Conservation (phyloP, 441 rosid genomes). For the Populus hybrid region DNA sequence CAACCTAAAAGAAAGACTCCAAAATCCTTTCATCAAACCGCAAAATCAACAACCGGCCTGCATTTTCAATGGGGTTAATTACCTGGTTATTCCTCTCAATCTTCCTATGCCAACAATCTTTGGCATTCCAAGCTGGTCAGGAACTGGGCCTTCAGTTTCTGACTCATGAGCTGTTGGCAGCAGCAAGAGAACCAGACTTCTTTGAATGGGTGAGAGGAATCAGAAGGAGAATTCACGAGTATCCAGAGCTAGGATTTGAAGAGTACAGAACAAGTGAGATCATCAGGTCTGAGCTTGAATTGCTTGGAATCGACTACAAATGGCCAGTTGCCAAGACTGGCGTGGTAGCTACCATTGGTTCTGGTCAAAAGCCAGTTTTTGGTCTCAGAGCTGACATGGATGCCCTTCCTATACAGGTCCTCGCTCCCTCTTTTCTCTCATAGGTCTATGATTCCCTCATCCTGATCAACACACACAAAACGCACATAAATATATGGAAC, state of each 20-base stretch:
- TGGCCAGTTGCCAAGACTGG: constrained; percentile 79
- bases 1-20: too few relatives aligned
- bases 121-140: constrained; percentile 6
- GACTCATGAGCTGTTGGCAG: constrained; percentile 35
- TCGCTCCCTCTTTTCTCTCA: neutral
- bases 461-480: neutral
- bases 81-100: neutral
- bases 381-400: constrained; percentile 87
- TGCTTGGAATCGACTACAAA: constrained; percentile 48
- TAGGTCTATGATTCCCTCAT: neutral
- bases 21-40: neutral
- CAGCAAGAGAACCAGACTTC: constrained; percentile 53
- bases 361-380: constrained; percentile 50
- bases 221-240: constrained; percentile 63
- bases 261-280: constrained; percentile 64
- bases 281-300: constrained; percentile 56
- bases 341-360: constrained; percentile 64
- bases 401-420: constrained; percentile 75
- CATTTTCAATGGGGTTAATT: constrained; percentile 12
- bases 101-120: neutral
- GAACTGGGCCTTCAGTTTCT: constrained; percentile 26
- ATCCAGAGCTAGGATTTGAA: constrained; percentile 73
- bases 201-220: constrained; percentile 57
- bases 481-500: neutral
- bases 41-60: neutral